Evolutionary conservation across 345 rosid species (phyloP).

Genomic region (Gynandropsis gynandra): DNA sequence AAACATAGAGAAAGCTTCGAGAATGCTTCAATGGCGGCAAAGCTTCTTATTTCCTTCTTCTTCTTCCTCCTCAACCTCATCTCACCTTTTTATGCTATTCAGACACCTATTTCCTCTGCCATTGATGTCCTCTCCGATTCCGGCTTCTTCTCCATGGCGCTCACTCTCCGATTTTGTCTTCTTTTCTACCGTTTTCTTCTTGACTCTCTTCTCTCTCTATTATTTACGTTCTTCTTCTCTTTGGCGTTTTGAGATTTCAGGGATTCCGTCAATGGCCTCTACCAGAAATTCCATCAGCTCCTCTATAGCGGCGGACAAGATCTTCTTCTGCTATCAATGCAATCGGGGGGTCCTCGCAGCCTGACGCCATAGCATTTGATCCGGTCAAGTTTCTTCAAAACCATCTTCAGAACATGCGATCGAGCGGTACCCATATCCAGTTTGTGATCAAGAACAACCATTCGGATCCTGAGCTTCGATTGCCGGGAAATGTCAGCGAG

Average conservation of each 20-base stretch:
- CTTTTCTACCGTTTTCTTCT: too few species aligned
- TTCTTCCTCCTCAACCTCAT: too few species aligned
- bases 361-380: constrained; percentile 30
- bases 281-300: constrained; percentile 24
- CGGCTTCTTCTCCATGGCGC: too few species aligned
- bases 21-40: too few species aligned
- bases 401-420: constrained; percentile 40
- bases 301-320: constrained; percentile 28
- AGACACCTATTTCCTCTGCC: too few species aligned
- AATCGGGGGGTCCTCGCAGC: constrained; percentile 22
- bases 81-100: too few species aligned
- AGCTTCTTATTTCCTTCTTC: too few species aligned
- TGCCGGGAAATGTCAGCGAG: constrained; percentile 43
- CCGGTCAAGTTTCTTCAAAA: constrained; percentile 42
- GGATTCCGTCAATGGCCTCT: constrained; percentile 25
- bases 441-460: constrained; percentile 43
- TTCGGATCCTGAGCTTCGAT: constrained; percentile 25
- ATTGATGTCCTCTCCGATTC: too few species aligned
- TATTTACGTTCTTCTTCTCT: constrained; percentile 5
- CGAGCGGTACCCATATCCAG: constrained; percentile 46
- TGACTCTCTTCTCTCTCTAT: too few species aligned
- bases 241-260: neutral
- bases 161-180: too few species aligned
- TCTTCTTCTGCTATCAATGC: constrained; percentile 58
- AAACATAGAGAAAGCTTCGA: too few species aligned